These are phyloP conservation scores for Flueggea neowawraea DNA, from an alignment of 441 rosid genomes.

Conservation along the genomic window DNA sequence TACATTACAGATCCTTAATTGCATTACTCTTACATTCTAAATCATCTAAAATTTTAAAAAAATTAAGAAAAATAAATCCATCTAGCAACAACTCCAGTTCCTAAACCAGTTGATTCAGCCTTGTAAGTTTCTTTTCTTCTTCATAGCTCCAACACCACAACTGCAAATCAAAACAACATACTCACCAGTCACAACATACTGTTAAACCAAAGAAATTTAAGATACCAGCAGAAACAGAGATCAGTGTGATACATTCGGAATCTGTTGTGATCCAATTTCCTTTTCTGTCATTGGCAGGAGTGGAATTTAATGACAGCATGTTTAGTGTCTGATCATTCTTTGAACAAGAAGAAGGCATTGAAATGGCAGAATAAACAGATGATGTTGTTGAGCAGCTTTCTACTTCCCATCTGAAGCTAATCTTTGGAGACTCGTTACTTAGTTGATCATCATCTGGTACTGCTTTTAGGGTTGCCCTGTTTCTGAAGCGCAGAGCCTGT, in stretches of 20 bases:
- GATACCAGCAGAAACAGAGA: background rate
- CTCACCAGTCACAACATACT: background rate
- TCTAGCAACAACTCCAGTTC: background rate
- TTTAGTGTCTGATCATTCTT: slow-evolving; percentile 24
- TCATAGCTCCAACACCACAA: slow-evolving; percentile 68
- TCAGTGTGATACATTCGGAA: slow-evolving; percentile 59
- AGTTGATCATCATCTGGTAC: slow-evolving; percentile 44
- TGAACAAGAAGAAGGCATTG: slow-evolving; percentile 43
- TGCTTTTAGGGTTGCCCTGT: slow-evolving; percentile 43
- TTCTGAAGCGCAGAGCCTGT: slow-evolving; percentile 55
- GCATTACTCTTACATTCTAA: slow-evolving; percentile 2
- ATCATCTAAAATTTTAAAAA: background rate
- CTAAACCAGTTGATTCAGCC: slow-evolving; percentile 9
- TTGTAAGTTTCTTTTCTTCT: slow-evolving; percentile 11
- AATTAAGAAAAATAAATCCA: background rate
- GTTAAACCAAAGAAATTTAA: background rate
- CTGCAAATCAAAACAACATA: slow-evolving; percentile 19
- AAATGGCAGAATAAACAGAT: slow-evolving; percentile 43
- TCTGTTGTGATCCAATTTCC: slow-evolving; percentile 96
- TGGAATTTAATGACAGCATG: slow-evolving; percentile 30
- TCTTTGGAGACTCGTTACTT: slow-evolving; percentile 54
- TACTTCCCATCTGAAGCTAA: slow-evolving; percentile 76
- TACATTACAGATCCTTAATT: too few species aligned
- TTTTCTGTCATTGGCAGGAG: slow-evolving; percentile 42
- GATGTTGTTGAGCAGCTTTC: slow-evolving; percentile 63